Evolutionary conservation across 2,329 filamentous ascomycete genomes (phyloP).

Genomic region (Coniochaeta prunicola): DNA sequence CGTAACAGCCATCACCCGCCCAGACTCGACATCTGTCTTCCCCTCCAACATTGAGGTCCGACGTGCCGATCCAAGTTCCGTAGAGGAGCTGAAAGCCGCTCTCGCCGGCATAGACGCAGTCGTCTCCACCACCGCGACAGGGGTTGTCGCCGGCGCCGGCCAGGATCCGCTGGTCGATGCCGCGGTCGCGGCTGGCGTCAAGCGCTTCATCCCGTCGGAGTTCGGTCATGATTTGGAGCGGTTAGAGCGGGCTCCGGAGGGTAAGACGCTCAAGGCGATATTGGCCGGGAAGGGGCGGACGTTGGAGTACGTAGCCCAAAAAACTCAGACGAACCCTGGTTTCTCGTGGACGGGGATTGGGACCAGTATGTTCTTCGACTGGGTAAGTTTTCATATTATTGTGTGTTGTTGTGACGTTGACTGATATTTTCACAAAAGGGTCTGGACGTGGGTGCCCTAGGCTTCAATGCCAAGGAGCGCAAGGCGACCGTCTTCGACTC

Average conservation of each 20-base stretch:
- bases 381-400: conserved; percentile 25
- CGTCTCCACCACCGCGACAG: conserved; percentile 38
- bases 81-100: conserved; percentile 33
- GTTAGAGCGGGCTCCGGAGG: conserved; percentile 15
- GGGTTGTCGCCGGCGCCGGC: conserved; percentile 15
- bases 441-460: conserved; percentile 30
- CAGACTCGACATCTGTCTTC: conserved; percentile 27
- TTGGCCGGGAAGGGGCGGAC: conserved; percentile 18
- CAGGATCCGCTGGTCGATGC: conserved; percentile 43
- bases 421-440: neutral
- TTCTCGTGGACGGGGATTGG: conserved; percentile 56
- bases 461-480: conserved; percentile 39
- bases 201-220: conserved; percentile 51
- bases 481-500: conserved; percentile 49
- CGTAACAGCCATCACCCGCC: conserved; percentile 43
- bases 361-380: conserved; percentile 55
- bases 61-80: conserved; percentile 35
- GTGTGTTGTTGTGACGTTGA: neutral
- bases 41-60: conserved; percentile 32
- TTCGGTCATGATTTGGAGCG: conserved; percentile 26
- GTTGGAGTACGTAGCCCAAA: conserved; percentile 44
- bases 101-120: conserved; percentile 49
- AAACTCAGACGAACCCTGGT: conserved; percentile 31
- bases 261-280: conserved; percentile 16
- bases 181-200: conserved; percentile 46